A percentile compares a stretch with the other conserved stretches of the same genome.
Evolutionary conservation across 257 asterid genomes (phyloP).

Genomic region (Nicotiana benthamiana): DNA sequence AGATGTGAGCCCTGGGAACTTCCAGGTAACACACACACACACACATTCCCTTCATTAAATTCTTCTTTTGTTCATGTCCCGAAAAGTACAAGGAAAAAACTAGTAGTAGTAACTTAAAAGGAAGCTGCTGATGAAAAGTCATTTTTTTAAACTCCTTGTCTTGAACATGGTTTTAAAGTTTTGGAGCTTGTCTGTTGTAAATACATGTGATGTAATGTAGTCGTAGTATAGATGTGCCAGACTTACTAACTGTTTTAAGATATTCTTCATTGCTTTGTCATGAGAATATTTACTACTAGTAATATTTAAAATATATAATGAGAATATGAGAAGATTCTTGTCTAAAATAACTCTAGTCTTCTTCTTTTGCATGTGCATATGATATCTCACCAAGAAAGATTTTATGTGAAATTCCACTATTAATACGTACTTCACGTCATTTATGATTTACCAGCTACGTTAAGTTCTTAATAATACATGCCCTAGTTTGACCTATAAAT

Average conservation of each 20-base stretch:
- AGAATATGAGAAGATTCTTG: too few relatives aligned
- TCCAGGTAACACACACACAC: conserved; percentile 42
- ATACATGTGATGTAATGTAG: background rate
- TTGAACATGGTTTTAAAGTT: background rate
- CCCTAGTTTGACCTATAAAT: background rate
- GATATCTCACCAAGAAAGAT: background rate
- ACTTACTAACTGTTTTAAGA: background rate
- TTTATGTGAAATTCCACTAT: background rate
- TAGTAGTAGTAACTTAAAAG: background rate
- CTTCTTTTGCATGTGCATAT: background rate
- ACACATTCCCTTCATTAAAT: background rate
- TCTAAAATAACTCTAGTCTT: background rate
- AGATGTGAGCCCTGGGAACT: conserved; percentile 88
- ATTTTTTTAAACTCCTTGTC: background rate
- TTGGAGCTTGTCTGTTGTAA: background rate
- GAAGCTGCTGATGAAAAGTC: background rate
- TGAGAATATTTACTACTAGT: background rate
- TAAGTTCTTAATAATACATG: too few relatives aligned
- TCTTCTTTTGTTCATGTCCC: background rate
- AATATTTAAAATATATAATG: too few relatives aligned
- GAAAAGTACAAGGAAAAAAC: background rate
- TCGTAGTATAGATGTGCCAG: background rate
- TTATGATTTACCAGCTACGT: too few relatives aligned
- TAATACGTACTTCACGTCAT: too few relatives aligned
- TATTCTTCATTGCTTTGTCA: background rate